Base-by-base conservation (phyloP, 1,139 yeast genomes). In the Taphrina populina region DNA sequence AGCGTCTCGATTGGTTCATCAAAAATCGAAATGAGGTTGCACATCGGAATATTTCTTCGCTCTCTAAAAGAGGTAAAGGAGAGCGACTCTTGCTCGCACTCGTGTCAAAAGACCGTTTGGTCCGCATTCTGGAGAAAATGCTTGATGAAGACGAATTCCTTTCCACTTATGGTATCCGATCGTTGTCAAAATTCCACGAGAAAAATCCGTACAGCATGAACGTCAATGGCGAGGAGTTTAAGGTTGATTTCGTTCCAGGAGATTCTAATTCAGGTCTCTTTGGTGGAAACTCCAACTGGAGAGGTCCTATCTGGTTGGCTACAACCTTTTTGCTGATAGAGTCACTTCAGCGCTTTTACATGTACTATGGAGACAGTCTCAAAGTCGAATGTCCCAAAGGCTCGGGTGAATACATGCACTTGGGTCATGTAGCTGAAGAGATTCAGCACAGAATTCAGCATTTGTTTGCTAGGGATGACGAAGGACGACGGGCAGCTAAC, bases 231-330 rank as follows among this genome's bases (percentile, higher is more conserved):
- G 77, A 82, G 63, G 75, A 76, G 47, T 90, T 84, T 69, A 73
- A 75, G 35, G 95, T 90, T 32, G 81, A 79, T 61, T 90, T 90
- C 70, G 79, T 88, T 58, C 88, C 96, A 1, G 97, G 95, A 19
- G 97, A 90, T 69, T 85, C 95, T 19, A 94, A 88, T 67, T 84
- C 95, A 2, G 96, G 96, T 8, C 79, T 90, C 80, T 90, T 90
- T 76, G 97, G 97, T 57, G 97, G 97, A 62, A 90, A 90, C 68
- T 88, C 96, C 26, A 90, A 88, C 70, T 90, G 97, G 97, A 78
- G 97, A 71, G 97, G 97, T 3, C 96, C 97, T n/a, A 88, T 90
- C 66, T 90, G 97, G 97, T 88, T 90, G 75, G 96, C 97, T 21
- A 88, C 88, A 10, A 88, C 86, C 66, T 90, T 90, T 70, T 73